A percentile compares a stretch with the other conserved stretches of the same genome.
Evolutionary conservation across 495 filamentous ascomycete genomes (phyloP).

Genomic region (Peziza echinospora): DNA sequence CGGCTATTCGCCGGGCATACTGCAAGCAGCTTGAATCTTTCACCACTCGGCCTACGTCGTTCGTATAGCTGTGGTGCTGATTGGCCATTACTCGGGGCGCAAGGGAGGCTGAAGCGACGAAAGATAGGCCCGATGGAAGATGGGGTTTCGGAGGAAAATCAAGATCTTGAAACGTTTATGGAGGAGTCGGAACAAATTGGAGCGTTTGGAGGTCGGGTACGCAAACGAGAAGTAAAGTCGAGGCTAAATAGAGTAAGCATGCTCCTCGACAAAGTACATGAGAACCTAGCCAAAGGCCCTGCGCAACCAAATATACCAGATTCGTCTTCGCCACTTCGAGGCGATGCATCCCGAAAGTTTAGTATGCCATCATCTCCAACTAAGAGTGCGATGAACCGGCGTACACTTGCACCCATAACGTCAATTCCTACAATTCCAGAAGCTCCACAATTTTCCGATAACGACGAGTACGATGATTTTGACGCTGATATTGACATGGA

Average conservation of each 20-base stretch:
- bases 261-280: not conserved
- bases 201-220: no score
- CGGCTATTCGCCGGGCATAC: constrained; percentile 12
- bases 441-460: not conserved
- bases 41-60: constrained; percentile 13
- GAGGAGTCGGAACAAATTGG: no score
- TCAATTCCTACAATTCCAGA: not conserved
- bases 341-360: no score
- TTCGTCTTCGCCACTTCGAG: not conserved
- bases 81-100: constrained; percentile 34
- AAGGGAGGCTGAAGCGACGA: constrained; percentile 26
- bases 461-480: constrained; percentile 31
- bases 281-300: not conserved
- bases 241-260: not conserved
- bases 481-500: constrained; percentile 34
- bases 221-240: not conserved
- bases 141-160: constrained; percentile 1
- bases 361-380: not conserved
- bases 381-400: not conserved
- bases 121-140: constrained; percentile 9
- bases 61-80: constrained; percentile 20
- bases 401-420: not conserved
- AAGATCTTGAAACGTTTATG: not conserved
- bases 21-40: constrained; percentile 3
- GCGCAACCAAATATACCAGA: not conserved